A percentile compares a stretch with the other conserved stretches of the same genome.
phyloP scores from a whole-genome alignment of 2,329 filamentous ascomycete genomes.

The Fragosphaeria purpurea region DNA sequence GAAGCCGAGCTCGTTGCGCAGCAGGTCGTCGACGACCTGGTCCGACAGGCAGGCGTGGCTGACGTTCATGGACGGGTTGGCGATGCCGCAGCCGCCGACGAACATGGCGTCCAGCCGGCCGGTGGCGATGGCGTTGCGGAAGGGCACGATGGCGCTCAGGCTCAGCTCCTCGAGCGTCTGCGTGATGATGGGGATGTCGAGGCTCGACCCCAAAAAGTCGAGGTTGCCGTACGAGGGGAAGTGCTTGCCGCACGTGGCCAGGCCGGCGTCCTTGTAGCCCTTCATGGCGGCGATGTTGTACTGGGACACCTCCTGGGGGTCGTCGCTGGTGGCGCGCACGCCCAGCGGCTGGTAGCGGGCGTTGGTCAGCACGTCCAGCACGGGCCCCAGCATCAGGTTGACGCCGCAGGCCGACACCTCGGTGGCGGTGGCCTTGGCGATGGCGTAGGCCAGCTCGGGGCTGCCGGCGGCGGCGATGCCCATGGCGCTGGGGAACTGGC shows the following conservation, averaged over 20 bases:
- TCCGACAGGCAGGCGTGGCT: conserved; percentile 92
- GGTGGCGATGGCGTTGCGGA: conserved; percentile 77
- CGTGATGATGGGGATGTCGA: conserved; percentile 91
- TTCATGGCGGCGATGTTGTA: conserved; percentile 86
- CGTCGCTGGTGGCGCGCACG: conserved; percentile 81
- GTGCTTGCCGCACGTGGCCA: conserved; percentile 88
- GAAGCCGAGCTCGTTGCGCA: conserved; percentile 83
- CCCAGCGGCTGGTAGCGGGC: conserved; percentile 83
- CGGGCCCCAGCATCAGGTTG: conserved; percentile 90
- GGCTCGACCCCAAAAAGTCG: conserved; percentile 80
- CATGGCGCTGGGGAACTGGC: conserved; percentile 96
- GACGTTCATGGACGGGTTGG: conserved; percentile 83
- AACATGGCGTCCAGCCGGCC: conserved; percentile 86
- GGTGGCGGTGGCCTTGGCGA: conserved; percentile 86
- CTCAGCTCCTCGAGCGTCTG: conserved; percentile 89
- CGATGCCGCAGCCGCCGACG: conserved; percentile 87
- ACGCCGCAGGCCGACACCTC: conserved; percentile 89
- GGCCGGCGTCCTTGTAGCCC: conserved; percentile 82
- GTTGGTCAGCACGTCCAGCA: conserved; percentile 88
- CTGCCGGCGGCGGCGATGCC: conserved; percentile 87
- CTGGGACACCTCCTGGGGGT: conserved; percentile 88
- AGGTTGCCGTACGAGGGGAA: conserved; percentile 94
- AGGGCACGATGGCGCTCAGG: conserved; percentile 82
- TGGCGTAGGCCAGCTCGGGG: conserved; percentile 73
- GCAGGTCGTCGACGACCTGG: conserved; percentile 81